phyloP scores from a whole-genome alignment of 2,329 filamentous ascomycete genomes.

The Blumeria hordei region DNA sequence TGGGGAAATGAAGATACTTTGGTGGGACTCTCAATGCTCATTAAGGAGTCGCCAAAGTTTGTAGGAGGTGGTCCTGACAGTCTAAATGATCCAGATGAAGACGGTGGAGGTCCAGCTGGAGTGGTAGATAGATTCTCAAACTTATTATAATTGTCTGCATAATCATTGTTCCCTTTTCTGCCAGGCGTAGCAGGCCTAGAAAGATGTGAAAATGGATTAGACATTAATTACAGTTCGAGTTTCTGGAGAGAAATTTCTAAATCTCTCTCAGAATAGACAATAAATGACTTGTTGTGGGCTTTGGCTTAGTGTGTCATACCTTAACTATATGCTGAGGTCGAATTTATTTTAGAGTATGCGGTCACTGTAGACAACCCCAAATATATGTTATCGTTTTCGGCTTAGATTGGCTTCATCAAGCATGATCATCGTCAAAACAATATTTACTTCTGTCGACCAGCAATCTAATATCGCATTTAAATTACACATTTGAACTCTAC shows the following conservation, averaged over 20 bases:
- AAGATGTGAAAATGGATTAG: slow-evolving; percentile 10
- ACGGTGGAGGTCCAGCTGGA: slow-evolving; percentile 29
- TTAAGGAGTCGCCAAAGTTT: slow-evolving; percentile 25
- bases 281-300: not conserved
- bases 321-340: no score
- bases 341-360: no score
- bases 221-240: not conserved
- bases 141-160: slow-evolving; percentile 1
- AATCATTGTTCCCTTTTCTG: slow-evolving; percentile 10
- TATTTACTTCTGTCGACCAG: not conserved
- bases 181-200: slow-evolving; percentile 16
- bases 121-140: slow-evolving; percentile 26
- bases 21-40: slow-evolving; percentile 13
- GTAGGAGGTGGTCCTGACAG: slow-evolving; percentile 26
- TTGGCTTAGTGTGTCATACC: no score
- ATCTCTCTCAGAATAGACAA: not conserved
- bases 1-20: slow-evolving; percentile 17
- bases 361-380: not conserved
- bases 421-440: not conserved
- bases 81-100: slow-evolving; percentile 26
- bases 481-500: not conserved
- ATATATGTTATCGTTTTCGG: not conserved
- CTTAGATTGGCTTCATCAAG: not conserved
- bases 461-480: not conserved
- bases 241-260: not conserved